Evolutionary conservation across 768 basidiomycete genomes (phyloP).

Genomic region (Exsudoporus frostii): DNA sequence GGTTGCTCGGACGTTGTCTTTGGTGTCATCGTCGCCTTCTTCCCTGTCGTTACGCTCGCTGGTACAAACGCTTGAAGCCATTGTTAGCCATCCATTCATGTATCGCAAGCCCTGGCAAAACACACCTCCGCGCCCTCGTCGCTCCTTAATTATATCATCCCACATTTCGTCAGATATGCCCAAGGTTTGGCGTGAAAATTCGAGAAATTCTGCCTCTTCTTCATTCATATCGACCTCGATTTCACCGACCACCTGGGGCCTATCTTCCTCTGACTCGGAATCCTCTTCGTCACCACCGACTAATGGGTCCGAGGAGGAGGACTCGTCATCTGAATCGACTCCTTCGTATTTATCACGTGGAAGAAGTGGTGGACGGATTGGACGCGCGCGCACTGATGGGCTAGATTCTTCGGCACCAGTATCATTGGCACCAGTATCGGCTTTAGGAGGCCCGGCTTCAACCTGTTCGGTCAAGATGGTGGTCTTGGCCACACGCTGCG

Average conservation of each 20-base stretch:
- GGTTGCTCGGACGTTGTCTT: conserved; percentile 9
- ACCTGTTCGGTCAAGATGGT: conserved; percentile 43
- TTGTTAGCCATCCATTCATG: conserved; percentile 5
- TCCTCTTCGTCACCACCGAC: conserved; percentile 43
- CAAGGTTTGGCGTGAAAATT: conserved; percentile 89
- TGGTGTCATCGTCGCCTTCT: not conserved
- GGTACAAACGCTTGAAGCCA: conserved; percentile 58
- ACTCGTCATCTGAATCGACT: conserved; percentile 88
- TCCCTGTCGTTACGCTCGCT: conserved; percentile 13
- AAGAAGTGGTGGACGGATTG: conserved; percentile 75
- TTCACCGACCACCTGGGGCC: conserved; percentile 80
- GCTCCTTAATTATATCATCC: conserved; percentile 78
- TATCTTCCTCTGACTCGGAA: conserved; percentile 71
- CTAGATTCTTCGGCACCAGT: not conserved
- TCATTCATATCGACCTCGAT: conserved; percentile 88
- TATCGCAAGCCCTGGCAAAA: conserved; percentile 6
- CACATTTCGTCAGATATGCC: conserved; percentile 91
- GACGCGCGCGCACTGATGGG: conserved; percentile 34
- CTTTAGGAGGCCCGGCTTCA: conserved; percentile 19
- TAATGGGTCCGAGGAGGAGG: conserved; percentile 55
- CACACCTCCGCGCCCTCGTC: conserved; percentile 79
- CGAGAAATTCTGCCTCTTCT: conserved; percentile 92
- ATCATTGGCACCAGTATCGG: conserved; percentile 6
- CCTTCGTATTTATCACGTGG: conserved; percentile 87
- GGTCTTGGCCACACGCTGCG: conserved; percentile 58